These are phyloP conservation scores for Tricladium varicosporioides DNA, from an alignment of 2,329 filamentous ascomycete genomes.

Conservation along the genomic window DNA sequence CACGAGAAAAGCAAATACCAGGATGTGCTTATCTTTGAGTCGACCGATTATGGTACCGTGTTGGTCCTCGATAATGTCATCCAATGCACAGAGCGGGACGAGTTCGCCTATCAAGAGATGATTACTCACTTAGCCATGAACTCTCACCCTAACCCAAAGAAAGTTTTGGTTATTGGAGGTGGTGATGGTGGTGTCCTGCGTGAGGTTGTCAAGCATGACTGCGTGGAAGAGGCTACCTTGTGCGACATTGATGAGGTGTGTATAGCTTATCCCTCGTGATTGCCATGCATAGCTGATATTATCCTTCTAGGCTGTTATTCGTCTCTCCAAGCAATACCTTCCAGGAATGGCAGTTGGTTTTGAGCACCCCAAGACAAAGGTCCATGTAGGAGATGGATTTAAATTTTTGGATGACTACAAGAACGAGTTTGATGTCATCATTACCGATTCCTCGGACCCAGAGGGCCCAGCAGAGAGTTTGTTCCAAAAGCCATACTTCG, in stretches of 20 bases:
- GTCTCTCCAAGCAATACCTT: slow-evolving; percentile 96
- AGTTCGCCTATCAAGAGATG: slow-evolving; percentile 99
- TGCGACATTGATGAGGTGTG: slow-evolving; percentile 95
- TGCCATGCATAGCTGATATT: slow-evolving; percentile 15
- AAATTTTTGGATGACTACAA: slow-evolving; percentile 97
- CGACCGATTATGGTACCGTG: slow-evolving; percentile 92
- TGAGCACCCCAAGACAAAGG: slow-evolving; percentile 88
- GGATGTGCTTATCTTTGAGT: slow-evolving; percentile 98
- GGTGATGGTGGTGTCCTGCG: slow-evolving; percentile 96
- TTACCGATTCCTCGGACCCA: slow-evolving; percentile 97
- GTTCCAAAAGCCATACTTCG: slow-evolving; percentile 98
- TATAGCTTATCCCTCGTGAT: slow-evolving; percentile 7
- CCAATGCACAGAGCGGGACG: slow-evolving; percentile 96
- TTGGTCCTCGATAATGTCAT: slow-evolving; percentile 98
- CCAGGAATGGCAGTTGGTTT: slow-evolving; percentile 92
- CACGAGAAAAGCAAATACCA: slow-evolving; percentile 99
- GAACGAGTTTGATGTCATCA: slow-evolving; percentile 98
- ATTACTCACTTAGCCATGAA: slow-evolving; percentile 98
- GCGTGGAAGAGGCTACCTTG: slow-evolving; percentile 90
- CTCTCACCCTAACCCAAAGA: slow-evolving; percentile 97
- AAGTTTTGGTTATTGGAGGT: slow-evolving; percentile 95
- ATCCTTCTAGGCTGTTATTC: slow-evolving; percentile 74
- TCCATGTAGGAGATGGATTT: slow-evolving; percentile 95
- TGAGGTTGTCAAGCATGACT: slow-evolving; percentile 98
- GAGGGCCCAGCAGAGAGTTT: slow-evolving; percentile 94